Percentiles rank a stretch among this genome's conserved stretches.
Evolutionary conservation across 1,284 basidiomycete genomes (phyloP).

Genomic region (Trichosporon ovoides): DNA sequence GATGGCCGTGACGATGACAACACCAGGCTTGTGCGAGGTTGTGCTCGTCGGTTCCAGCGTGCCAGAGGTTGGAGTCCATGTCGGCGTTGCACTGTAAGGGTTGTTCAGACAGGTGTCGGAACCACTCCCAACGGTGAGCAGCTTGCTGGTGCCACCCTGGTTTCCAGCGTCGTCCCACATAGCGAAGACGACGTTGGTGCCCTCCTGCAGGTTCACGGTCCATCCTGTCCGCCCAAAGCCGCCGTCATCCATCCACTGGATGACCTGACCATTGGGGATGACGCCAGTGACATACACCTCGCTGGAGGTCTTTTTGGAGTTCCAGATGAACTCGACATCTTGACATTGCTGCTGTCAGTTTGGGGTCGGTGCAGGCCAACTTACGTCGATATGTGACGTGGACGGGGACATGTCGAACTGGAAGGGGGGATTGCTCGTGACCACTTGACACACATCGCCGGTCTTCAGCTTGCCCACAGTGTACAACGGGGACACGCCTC

Average conservation of each 20-base stretch:
- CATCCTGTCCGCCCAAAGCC: constrained; percentile 17
- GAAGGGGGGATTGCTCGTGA: background rate
- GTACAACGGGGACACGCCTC: constrained; percentile 34
- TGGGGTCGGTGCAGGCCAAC: too few relatives aligned
- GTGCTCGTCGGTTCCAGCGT: constrained; percentile 12
- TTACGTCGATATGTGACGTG: background rate
- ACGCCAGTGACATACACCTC: constrained; percentile 38
- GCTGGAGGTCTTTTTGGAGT: constrained; percentile 10
- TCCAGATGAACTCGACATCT: constrained; percentile 32
- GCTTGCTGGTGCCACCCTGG: constrained; percentile 33
- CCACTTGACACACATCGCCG: background rate
- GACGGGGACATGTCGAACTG: constrained; percentile 6
- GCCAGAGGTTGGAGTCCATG: constrained; percentile 10
- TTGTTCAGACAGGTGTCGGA: constrained; percentile 28
- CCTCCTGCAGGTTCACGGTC: constrained; percentile 35
- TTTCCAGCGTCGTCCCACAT: constrained; percentile 30
- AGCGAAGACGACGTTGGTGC: constrained; percentile 32
- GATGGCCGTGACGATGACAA: constrained; percentile 33
- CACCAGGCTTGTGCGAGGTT: constrained; percentile 16
- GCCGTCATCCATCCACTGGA: constrained; percentile 21
- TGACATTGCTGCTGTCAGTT: constrained; percentile 29
- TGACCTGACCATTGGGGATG: constrained; percentile 40
- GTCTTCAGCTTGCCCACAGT: constrained; percentile 19
- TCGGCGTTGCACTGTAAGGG: constrained; percentile 33
- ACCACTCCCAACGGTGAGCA: constrained; percentile 26